Base-by-base conservation (phyloP, 257 asterid species). In the Lithospermum erythrorhizon region DNA sequence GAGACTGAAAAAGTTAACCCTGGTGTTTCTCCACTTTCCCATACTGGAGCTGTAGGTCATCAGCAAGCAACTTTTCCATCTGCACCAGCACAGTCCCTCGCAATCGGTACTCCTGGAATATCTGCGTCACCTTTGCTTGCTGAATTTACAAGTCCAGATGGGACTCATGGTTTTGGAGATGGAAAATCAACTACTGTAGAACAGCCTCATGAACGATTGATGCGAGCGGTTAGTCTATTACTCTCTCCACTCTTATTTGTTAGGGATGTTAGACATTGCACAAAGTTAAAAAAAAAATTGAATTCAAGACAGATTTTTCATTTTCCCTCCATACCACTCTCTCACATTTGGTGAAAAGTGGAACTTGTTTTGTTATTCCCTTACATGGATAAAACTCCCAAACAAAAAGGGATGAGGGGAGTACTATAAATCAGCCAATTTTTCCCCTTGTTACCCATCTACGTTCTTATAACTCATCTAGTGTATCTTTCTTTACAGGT, bases 71-170 rank as follows among this genome's bases (percentile, higher is more conserved):
- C 75, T 73, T 83, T 78, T 61, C 78, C 77, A 59, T 67, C 84
- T 56, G 65, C 73, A 59, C 82, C 82, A 59, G 81, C 73, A 37
- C 95, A 86, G 55, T 83, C 95, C 62, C 79, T 83, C 66, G 87
- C 89, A 22, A 79, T 86, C 48, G 95, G 87, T 52, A 86, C 87
- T 57, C 95, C 95, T 21, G 95, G 91, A 72, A 83, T 86, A 66
- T 86, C 95, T 13, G 88, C 95, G 62, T 86, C 95, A 21, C 95
- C 95, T 68, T 78, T 86, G 70, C 83, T 86, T 65, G 88, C 95
- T 64, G 95, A 86, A 65, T 77, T 75, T 60, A 77, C 81, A 61
- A 73, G 85, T 65, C 78, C 82, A 21, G 95, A 83, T 69, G 88
- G 86, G 61, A 67, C 80, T 63, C 85, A 79, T 63, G 85, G 83